A percentile compares a stretch with the other conserved stretches of the same genome.
phyloP scores from a whole-genome alignment of 164 flowering plant species.

The Magnolia officinalis region DNA sequence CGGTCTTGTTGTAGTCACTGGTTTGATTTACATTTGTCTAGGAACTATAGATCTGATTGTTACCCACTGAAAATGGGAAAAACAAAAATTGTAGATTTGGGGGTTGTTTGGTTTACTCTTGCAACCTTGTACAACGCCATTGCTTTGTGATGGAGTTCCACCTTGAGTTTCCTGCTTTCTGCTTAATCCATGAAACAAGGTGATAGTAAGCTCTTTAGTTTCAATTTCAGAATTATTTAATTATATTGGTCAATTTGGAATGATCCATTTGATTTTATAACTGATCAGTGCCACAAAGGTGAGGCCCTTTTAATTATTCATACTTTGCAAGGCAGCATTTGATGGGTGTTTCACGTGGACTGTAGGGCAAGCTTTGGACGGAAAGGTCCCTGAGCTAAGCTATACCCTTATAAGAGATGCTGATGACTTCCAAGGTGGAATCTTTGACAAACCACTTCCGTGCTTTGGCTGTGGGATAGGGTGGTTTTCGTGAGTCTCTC shows the following conservation, averaged over 20 bases:
- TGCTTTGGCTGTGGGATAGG: conserved; percentile 98
- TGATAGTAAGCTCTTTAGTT: not conserved
- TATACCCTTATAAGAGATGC: conserved; percentile 61
- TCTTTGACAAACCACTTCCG: conserved; percentile 89
- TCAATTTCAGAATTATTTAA: too few species aligned
- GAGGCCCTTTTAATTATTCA: not conserved
- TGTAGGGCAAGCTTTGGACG: conserved; percentile 47
- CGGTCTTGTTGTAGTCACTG: not conserved
- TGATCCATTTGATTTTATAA: not conserved
- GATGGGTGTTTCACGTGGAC: not conserved
- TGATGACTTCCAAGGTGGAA: conserved; percentile 56
- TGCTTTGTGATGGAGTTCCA: not conserved
- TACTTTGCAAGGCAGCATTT: not conserved
- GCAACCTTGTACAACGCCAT: not conserved
- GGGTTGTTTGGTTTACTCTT: not conserved
- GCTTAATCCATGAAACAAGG: not conserved
- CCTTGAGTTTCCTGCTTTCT: not conserved
- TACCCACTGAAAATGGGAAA: not conserved
- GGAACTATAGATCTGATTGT: not conserved
- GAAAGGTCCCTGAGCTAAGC: conserved; percentile 44
- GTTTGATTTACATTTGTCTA: not conserved
- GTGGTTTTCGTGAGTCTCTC: conserved; percentile 76
- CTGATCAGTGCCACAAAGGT: not conserved
- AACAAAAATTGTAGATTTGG: not conserved
- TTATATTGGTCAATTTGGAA: not conserved